Conservation (phyloP, 345 rosid species). For the Populus simonii region DNA sequence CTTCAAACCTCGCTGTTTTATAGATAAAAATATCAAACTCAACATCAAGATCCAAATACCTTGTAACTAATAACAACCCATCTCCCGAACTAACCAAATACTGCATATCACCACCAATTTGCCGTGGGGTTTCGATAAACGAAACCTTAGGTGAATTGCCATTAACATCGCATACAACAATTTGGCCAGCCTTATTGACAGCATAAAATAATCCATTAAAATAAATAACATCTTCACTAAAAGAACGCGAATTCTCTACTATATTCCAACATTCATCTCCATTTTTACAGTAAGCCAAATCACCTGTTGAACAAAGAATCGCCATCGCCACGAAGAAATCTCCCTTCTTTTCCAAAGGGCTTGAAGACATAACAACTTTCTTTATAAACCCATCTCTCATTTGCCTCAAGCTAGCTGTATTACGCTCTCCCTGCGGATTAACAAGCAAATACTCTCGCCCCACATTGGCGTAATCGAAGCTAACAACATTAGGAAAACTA, state of each 20-base stretch:
- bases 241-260: slow-evolving; percentile 29
- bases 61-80: slow-evolving; percentile 43
- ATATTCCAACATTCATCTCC: slow-evolving; percentile 40
- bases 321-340: slow-evolving; percentile 41
- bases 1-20: slow-evolving; percentile 42
- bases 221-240: slow-evolving; percentile 45
- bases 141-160: slow-evolving; percentile 30
- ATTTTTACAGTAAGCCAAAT: slow-evolving; percentile 41
- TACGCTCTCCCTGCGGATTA: slow-evolving; percentile 14
- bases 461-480: slow-evolving; percentile 38
- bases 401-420: slow-evolving; percentile 30
- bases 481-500: slow-evolving; percentile 47
- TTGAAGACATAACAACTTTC: slow-evolving; percentile 47
- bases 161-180: slow-evolving; percentile 37
- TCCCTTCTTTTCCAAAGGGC: slow-evolving; percentile 27
- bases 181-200: slow-evolving; percentile 37
- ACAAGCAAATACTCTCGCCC: slow-evolving; percentile 48
- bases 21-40: slow-evolving; percentile 30
- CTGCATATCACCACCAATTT: slow-evolving; percentile 45
- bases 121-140: slow-evolving; percentile 24
- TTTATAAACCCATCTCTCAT: slow-evolving; percentile 55
- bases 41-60: slow-evolving; percentile 28
- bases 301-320: slow-evolving; percentile 31
- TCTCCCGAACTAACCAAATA: slow-evolving; percentile 48
- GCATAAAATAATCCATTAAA: slow-evolving; percentile 41